Evolutionary conservation across 371 early-diverging fungal species (phyloP).

Genomic region (Dichotomocladium elegans): DNA sequence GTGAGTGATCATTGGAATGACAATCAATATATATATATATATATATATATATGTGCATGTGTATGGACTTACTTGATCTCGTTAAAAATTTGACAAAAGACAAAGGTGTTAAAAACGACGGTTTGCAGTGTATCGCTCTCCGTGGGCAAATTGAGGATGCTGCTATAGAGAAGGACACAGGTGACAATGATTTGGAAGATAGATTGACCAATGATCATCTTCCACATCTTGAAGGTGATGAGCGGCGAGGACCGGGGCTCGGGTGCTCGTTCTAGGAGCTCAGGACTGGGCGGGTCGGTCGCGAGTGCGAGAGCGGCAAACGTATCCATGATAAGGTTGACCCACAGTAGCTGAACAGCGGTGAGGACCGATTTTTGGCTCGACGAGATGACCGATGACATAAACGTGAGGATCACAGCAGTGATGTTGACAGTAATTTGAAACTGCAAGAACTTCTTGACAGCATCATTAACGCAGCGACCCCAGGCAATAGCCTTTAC

Average conservation of each 20-base stretch:
- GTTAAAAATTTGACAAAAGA: slow-evolving; percentile 78
- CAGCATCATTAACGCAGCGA: slow-evolving; percentile 73
- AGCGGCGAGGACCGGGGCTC: slow-evolving; percentile 60
- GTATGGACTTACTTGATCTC: slow-evolving; percentile 66
- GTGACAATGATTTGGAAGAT: slow-evolving; percentile 59
- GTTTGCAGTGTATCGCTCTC: slow-evolving; percentile 44
- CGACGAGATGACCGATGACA: slow-evolving; percentile 49
- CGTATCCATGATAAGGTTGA: slow-evolving; percentile 82
- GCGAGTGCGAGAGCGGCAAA: slow-evolving; percentile 76
- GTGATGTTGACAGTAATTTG: slow-evolving; percentile 78
- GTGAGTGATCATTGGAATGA: not conserved
- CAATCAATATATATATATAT: too few species aligned
- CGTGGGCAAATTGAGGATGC: slow-evolving; percentile 15
- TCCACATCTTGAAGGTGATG: slow-evolving; percentile 69
- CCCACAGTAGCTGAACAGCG: slow-evolving; percentile 79
- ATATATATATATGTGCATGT: too few species aligned
- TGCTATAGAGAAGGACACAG: slow-evolving; percentile 48
- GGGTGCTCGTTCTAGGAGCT: slow-evolving; percentile 59
- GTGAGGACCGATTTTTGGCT: slow-evolving; percentile 54
- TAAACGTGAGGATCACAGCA: slow-evolving; percentile 63
- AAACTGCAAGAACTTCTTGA: slow-evolving; percentile 79
- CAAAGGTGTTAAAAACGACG: slow-evolving; percentile 76
- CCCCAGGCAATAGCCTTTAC: slow-evolving; percentile 79
- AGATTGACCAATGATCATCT: slow-evolving; percentile 64
- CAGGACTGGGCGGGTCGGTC: slow-evolving; percentile 67